These are phyloP conservation scores for Sclerotinia borealis DNA, from an alignment of 2,329 filamentous ascomycete species.

Conservation along the genomic window DNA sequence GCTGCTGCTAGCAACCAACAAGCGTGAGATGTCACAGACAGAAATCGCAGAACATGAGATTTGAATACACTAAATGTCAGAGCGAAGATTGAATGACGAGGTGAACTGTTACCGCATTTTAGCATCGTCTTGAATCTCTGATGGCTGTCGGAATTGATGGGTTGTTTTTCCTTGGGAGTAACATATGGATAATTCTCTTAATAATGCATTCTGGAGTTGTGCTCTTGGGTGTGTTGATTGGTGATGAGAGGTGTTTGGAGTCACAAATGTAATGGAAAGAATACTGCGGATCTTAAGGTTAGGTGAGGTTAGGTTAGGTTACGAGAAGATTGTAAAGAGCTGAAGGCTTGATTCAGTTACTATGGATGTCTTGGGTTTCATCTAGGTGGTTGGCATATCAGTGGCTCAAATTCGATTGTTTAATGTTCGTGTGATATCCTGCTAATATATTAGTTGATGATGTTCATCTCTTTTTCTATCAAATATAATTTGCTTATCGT, in stretches of 20 bases:
- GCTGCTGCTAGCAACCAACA: conserved; percentile 15
- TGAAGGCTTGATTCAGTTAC: not conserved
- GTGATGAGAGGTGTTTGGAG: not conserved
- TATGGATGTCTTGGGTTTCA: not conserved
- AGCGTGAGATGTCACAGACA: not conserved
- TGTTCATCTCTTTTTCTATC: not conserved
- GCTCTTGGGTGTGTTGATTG: not conserved
- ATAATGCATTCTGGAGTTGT: not conserved
- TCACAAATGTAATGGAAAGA: not conserved
- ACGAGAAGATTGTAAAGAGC: not conserved
- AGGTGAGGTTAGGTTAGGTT: not conserved
- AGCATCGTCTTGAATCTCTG: not conserved
- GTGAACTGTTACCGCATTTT: not conserved
- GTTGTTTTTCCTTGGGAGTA: not conserved
- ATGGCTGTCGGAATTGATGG: not conserved
- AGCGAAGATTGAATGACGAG: not conserved
- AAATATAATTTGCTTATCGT: not conserved
- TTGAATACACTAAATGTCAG: too few species aligned
- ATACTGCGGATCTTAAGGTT: too few species aligned
- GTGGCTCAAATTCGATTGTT: not conserved
- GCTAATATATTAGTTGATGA: not conserved
- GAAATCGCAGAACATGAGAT: not conserved
- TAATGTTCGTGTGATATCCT: not conserved
- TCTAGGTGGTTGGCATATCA: not conserved
- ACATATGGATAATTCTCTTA: not conserved